A percentile compares a stretch with the other conserved stretches of the same genome.
Conservation (phyloP, 257 asterid species). For the Primulina eburnea region DNA sequence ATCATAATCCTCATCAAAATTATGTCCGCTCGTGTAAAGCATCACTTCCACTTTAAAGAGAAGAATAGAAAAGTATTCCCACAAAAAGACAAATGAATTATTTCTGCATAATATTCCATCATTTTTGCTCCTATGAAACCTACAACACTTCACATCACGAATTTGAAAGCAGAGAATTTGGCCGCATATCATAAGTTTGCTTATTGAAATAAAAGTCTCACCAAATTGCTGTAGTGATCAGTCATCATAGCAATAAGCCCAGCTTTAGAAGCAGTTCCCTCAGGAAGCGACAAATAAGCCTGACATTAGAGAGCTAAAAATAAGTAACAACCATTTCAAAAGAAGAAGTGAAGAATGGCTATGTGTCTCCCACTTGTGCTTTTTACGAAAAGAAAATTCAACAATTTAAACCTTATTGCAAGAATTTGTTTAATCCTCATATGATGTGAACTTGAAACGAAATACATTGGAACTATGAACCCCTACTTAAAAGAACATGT, state of each 20-base stretch:
- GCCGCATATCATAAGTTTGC: constrained; percentile 14
- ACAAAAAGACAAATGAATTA: constrained; percentile 8
- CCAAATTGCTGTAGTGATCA: constrained; percentile 92
- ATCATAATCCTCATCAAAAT: neutral
- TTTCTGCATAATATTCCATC: constrained; percentile 16
- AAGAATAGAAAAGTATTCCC: constrained; percentile 8
- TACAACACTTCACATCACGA: constrained; percentile 14
- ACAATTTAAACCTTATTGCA: constrained; percentile 3
- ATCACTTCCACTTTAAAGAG: constrained; percentile 35
- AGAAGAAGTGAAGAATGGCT: constrained; percentile 8
- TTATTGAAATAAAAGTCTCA: constrained; percentile 33
- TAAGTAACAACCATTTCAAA: constrained; percentile 10
- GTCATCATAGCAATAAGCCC: constrained; percentile 98
- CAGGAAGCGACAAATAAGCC: constrained; percentile 98
- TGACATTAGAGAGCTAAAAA: constrained; percentile 37
- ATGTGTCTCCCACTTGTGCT: constrained; percentile 16
- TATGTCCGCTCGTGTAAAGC: neutral
- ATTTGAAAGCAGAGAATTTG: constrained; percentile 16
- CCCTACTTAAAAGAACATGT: constrained; percentile 8
- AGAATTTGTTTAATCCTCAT: constrained; percentile 4
- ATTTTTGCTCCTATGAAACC: constrained; percentile 8
- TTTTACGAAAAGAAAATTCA: constrained; percentile 7
- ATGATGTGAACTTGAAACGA: neutral
- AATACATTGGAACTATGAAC: neutral
- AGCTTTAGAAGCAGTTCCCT: constrained; percentile 87